Conservation (phyloP, 306 rosid genomes). For the Acmispon strigosus region DNA sequence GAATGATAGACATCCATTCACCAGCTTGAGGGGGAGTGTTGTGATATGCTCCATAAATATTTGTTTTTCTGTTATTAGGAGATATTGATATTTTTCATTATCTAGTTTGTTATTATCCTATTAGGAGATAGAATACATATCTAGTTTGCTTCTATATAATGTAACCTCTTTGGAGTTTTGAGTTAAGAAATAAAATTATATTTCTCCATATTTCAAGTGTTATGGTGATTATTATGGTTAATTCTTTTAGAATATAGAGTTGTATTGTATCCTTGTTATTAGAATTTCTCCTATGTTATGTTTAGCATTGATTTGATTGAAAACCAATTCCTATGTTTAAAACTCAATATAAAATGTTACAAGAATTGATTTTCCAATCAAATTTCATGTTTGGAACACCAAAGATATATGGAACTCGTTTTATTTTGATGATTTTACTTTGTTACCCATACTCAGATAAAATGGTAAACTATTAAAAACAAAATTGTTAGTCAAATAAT, state of each 20-base stretch:
- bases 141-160: no score
- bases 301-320: background rate
- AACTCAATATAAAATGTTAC: background rate
- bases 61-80: no score
- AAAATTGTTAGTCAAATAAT: background rate
- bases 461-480: background rate
- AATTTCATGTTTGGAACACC: background rate
- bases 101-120: no score
- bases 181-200: no score
- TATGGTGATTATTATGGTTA: background rate
- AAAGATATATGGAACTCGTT: background rate
- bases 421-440: background rate
- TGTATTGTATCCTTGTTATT: constrained; percentile 1
- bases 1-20: no score
- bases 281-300: background rate
- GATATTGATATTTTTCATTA: no score
- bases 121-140: no score
- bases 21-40: no score
- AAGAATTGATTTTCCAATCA: background rate
- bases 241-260: background rate
- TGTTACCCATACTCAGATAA: background rate
- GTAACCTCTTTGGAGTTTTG: no score
- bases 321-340: background rate
- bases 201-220: no score
- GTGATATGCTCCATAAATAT: no score